Evolutionary conservation across 2,329 filamentous ascomycete genomes (phyloP).

Genomic region (Colletotrichum sp.): DNA sequence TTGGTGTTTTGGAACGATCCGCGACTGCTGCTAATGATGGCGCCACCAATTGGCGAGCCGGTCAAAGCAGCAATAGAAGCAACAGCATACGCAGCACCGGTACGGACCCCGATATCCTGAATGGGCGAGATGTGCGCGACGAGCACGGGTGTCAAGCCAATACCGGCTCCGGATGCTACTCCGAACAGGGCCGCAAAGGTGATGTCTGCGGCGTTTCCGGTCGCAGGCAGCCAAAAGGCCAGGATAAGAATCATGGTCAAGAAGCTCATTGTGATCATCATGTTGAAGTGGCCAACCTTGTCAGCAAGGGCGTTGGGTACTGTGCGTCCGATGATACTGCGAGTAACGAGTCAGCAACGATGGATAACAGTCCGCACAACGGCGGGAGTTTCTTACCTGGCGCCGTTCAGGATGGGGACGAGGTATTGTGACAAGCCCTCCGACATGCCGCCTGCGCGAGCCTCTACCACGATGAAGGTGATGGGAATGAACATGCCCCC

Average conservation of each 20-base stretch:
- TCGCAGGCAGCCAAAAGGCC: slow-evolving; percentile 42
- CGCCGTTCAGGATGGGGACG: slow-evolving; percentile 28
- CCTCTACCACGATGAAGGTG: slow-evolving; percentile 26
- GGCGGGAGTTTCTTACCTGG: background rate
- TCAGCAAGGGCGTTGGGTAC: slow-evolving; percentile 27
- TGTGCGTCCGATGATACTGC: slow-evolving; percentile 24
- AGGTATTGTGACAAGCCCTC: slow-evolving; percentile 24
- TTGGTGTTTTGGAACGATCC: background rate
- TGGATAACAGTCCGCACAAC: background rate
- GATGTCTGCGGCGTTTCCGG: slow-evolving; percentile 28
- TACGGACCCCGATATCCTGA: slow-evolving; percentile 58
- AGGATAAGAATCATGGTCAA: slow-evolving; percentile 36
- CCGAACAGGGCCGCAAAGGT: slow-evolving; percentile 38
- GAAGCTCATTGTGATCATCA: slow-evolving; percentile 45
- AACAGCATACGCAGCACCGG: slow-evolving; percentile 37
- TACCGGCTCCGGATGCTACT: slow-evolving; percentile 37
- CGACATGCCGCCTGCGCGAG: slow-evolving; percentile 23
- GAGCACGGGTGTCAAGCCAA: slow-evolving; percentile 34
- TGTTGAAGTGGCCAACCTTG: slow-evolving; percentile 31
- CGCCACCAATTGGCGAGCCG: slow-evolving; percentile 27
- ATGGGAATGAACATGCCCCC: slow-evolving; percentile 18
- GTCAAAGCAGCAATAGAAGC: slow-evolving; percentile 22
- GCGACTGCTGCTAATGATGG: slow-evolving; percentile 15
- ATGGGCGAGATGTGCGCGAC: slow-evolving; percentile 58
- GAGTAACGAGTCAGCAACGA: background rate